phyloP scores from a whole-genome alignment of 371 early-diverging fungal genomes.

The Dinochytrium kinnereticum region DNA sequence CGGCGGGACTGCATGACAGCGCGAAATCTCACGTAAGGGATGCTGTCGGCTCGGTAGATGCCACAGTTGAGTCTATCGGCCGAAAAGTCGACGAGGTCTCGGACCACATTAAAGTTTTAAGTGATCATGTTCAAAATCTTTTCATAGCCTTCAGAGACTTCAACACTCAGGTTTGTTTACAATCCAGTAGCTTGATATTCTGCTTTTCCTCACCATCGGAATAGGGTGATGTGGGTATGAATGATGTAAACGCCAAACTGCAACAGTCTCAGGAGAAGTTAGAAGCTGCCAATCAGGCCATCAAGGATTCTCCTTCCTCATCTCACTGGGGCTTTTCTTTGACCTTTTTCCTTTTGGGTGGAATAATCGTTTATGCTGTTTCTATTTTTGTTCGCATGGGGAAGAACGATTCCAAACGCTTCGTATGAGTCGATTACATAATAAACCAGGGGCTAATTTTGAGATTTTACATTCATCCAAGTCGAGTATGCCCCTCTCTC shows the following conservation, averaged over 20 bases:
- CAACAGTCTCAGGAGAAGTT: conserved; percentile 23
- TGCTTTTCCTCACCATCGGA: too few species aligned
- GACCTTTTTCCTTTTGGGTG: conserved; percentile 30
- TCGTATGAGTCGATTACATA: conserved; percentile 23
- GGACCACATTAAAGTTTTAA: conserved; percentile 12
- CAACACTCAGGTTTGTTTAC: conserved; percentile 8
- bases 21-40: background rate
- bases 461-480: background rate
- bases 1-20: conserved; percentile 15
- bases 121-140: conserved; percentile 24
- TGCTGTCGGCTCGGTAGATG: conserved; percentile 28
- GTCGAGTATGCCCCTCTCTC: too few species aligned
- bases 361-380: conserved; percentile 33
- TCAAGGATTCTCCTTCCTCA: conserved; percentile 1
- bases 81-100: conserved; percentile 25
- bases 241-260: conserved; percentile 32
- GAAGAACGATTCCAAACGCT: conserved; percentile 32
- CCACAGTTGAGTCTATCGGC: conserved; percentile 26
- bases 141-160: conserved; percentile 21
- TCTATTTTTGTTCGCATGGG: conserved; percentile 34
- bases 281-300: conserved; percentile 22
- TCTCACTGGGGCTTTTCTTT: conserved; percentile 16
- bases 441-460: too few species aligned
- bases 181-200: background rate
- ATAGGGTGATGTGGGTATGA: conserved; percentile 9